phyloP scores from a whole-genome alignment of 2,329 filamentous ascomycete species.

The Stemphylium lycopersici region DNA sequence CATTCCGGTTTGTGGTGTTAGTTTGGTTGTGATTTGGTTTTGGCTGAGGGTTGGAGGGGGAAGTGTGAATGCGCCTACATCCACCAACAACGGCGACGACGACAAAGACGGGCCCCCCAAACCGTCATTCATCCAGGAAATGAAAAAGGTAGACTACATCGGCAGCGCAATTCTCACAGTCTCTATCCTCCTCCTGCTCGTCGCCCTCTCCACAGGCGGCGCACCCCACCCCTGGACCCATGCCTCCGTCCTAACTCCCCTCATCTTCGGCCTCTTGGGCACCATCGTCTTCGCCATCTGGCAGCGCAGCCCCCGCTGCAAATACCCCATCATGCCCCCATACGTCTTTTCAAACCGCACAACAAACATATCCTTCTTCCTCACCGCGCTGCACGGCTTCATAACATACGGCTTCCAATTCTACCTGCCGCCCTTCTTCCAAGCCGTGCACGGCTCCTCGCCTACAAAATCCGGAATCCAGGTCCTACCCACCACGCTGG shows the following conservation, averaged over 20 bases:
- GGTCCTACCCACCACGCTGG: constrained; percentile 34
- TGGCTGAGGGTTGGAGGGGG: constrained; percentile 39
- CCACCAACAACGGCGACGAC: background rate
- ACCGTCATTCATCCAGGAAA: constrained; percentile 15
- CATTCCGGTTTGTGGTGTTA: constrained; percentile 39
- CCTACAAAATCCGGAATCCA: constrained; percentile 34
- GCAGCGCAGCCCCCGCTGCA: constrained; percentile 44
- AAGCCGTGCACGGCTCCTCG: constrained; percentile 31
- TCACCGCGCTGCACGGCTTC: constrained; percentile 41
- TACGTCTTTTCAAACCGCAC: constrained; percentile 55
- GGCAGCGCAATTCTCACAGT: constrained; percentile 54
- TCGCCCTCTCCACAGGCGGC: constrained; percentile 55
- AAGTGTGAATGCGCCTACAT: background rate
- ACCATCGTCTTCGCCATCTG: constrained; percentile 49
- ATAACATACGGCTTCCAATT: constrained; percentile 37
- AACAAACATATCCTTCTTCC: constrained; percentile 42
- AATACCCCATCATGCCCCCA: constrained; percentile 49
- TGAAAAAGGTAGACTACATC: constrained; percentile 49
- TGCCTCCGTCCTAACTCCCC: constrained; percentile 49
- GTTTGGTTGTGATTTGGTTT: constrained; percentile 34
- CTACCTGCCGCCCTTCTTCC: constrained; percentile 39
- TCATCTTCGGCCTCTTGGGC: constrained; percentile 54
- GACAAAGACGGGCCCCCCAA: constrained; percentile 2
- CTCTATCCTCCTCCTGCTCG: constrained; percentile 50
- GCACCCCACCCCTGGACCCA: constrained; percentile 52